Evolutionary conservation across 352 stramenopile genomes (phyloP).

Genomic region (Saprolegnia diclina): DNA sequence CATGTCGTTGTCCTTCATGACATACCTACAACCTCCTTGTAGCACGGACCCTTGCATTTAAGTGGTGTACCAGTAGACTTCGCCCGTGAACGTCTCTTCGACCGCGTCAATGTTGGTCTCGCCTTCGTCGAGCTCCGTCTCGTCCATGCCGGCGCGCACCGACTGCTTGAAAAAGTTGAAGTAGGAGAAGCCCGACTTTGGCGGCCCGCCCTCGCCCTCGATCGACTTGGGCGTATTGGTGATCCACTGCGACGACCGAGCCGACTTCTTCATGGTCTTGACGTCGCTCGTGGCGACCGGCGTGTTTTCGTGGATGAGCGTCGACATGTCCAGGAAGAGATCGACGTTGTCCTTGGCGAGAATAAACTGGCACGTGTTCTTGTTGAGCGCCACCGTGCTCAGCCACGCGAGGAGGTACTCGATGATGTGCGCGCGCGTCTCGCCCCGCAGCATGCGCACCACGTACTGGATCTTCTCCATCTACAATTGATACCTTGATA

Average conservation of each 20-base stretch:
- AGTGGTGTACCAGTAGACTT: conserved; percentile 16
- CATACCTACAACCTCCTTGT: conserved; percentile 4
- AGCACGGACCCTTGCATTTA: neutral
- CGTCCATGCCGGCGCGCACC: neutral
- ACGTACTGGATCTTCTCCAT: conserved; percentile 20
- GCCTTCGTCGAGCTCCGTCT: conserved; percentile 1
- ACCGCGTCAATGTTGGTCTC: conserved; percentile 24
- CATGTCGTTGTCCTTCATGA: conserved; percentile 23
- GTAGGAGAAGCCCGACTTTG: conserved; percentile 13
- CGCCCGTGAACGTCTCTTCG: conserved; percentile 13
- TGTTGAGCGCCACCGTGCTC: conserved; percentile 10
- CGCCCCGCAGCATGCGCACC: conserved; percentile 21
- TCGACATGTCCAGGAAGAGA: conserved; percentile 57
- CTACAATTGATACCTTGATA: neutral
- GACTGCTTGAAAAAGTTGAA: conserved; percentile 24
- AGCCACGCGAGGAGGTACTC: conserved; percentile 21
- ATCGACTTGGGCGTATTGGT: neutral
- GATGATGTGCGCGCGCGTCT: conserved; percentile 18
- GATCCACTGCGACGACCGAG: neutral
- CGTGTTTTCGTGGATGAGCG: conserved; percentile 41
- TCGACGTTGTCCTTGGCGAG: conserved; percentile 41
- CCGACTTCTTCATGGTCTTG: conserved; percentile 3
- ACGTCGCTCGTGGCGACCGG: conserved; percentile 6
- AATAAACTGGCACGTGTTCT: neutral
- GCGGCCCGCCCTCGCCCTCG: neutral